A percentile compares a stretch with the other conserved stretches of the same genome.
These are phyloP conservation scores for Penicillium sp. DNA, from an alignment of 2,329 filamentous ascomycete species.

Conservation along the genomic window DNA sequence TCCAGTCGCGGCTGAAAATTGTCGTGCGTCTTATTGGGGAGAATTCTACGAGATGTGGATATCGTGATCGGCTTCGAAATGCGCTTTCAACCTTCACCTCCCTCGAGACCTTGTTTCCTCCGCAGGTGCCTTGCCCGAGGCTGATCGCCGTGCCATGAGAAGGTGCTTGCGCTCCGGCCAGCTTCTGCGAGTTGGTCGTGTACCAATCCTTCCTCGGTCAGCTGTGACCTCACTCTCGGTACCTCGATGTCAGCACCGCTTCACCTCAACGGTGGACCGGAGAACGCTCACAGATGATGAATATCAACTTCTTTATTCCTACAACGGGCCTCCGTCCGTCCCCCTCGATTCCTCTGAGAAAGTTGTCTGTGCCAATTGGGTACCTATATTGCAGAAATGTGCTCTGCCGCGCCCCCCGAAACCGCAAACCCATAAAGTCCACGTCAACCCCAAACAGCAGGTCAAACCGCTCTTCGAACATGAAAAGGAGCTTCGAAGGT, in stretches of 20 bases:
- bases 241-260: conserved; percentile 5
- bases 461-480: conserved; percentile 10
- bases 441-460: neutral
- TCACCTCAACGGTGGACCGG: conserved; percentile 5
- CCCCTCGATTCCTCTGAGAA: conserved; percentile 15
- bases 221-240: conserved; percentile 8
- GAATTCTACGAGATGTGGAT: conserved; percentile 7
- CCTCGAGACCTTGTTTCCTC: conserved; percentile 27
- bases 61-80: conserved; percentile 22
- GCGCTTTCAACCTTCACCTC: conserved; percentile 15
- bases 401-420: conserved; percentile 12
- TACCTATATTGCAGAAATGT: conserved; percentile 30
- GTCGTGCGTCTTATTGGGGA: neutral
- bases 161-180: conserved; percentile 33
- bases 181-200: conserved; percentile 30
- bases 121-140: conserved; percentile 20
- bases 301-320: conserved; percentile 16
- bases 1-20: neutral
- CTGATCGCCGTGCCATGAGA: conserved; percentile 39
- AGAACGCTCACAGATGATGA: conserved; percentile 15
- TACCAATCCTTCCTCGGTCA: conserved; percentile 15
- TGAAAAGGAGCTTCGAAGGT: conserved; percentile 18
- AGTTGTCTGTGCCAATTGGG: conserved; percentile 29
- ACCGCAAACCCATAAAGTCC: neutral
- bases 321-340: conserved; percentile 9